Evolutionary conservation across 352 stramenopile species (phyloP).

Genomic region (Phytophthora vignae): DNA sequence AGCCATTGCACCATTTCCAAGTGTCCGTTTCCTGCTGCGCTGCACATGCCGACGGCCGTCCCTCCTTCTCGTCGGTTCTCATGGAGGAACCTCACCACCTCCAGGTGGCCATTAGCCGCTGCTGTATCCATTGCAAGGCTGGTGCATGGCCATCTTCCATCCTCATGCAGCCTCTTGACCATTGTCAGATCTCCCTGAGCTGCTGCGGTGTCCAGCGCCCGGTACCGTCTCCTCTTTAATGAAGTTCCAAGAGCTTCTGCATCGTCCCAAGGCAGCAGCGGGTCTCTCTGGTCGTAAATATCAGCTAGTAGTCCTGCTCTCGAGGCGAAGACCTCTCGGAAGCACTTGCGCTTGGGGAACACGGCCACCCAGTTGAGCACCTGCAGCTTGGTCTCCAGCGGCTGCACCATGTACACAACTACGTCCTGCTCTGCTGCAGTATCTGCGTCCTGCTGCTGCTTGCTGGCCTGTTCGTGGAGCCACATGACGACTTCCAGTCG

Average conservation of each 20-base stretch:
- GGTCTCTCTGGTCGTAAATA: slow-evolving; percentile 46
- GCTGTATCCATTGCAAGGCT: slow-evolving; percentile 52
- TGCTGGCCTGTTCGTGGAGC: slow-evolving; percentile 32
- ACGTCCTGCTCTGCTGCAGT: slow-evolving; percentile 11
- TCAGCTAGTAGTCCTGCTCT: slow-evolving; percentile 34
- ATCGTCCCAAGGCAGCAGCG: slow-evolving; percentile 36
- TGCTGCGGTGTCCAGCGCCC: slow-evolving; percentile 45
- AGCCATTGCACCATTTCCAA: slow-evolving; percentile 49
- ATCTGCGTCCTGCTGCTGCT: not conserved
- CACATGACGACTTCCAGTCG: slow-evolving; percentile 49
- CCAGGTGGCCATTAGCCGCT: slow-evolving; percentile 45
- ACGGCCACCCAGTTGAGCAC: slow-evolving; percentile 50
- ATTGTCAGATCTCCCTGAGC: slow-evolving; percentile 41
- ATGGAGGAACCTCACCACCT: slow-evolving; percentile 51
- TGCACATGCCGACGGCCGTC: slow-evolving; percentile 46
- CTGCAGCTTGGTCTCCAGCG: slow-evolving; percentile 31
- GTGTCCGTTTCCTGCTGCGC: slow-evolving; percentile 47
- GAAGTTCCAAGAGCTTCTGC: slow-evolving; percentile 5
- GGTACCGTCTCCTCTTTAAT: slow-evolving; percentile 26
- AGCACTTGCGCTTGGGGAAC: slow-evolving; percentile 35
- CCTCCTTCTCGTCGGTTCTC: slow-evolving; percentile 49
- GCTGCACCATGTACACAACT: slow-evolving; percentile 43
- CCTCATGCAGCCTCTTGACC: slow-evolving; percentile 43
- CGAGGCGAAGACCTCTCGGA: slow-evolving; percentile 47
- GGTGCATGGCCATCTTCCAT: slow-evolving; percentile 45